phyloP scores from a whole-genome alignment of 176 grass and related monocot genomes.

The Oropetium thomaeum region DNA sequence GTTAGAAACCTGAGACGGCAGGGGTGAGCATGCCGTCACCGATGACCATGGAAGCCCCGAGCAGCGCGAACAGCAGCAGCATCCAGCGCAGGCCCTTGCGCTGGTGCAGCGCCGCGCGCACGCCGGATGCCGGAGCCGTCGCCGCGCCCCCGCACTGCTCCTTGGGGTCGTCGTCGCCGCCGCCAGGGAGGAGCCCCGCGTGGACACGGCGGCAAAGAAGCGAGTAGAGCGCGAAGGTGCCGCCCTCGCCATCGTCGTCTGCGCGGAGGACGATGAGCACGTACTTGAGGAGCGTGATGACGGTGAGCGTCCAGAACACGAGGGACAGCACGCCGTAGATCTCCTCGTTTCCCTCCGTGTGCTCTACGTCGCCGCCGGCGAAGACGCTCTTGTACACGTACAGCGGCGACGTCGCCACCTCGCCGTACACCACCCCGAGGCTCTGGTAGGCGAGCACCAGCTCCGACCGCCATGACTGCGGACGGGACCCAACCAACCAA shows the following conservation, averaged over 20 bases:
- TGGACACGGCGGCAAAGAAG: conserved; percentile 75
- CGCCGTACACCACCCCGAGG: conserved; percentile 91
- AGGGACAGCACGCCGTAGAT: conserved; percentile 95
- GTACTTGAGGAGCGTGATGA: conserved; percentile 84
- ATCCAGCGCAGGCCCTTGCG: conserved; percentile 61
- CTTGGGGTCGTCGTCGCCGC: conserved; percentile 37
- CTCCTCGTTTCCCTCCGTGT: conserved; percentile 86
- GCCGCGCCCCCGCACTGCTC: not conserved
- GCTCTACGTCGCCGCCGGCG: conserved; percentile 79
- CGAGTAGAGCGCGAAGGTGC: conserved; percentile 96
- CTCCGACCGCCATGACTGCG: conserved; percentile 54
- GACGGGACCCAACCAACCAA: conserved; percentile 28
- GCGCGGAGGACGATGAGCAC: conserved; percentile 85
- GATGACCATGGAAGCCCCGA: conserved; percentile 92
- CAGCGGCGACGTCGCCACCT: conserved; percentile 79
- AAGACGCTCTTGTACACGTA: conserved; percentile 92
- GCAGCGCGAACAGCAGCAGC: conserved; percentile 69
- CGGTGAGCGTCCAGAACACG: conserved; percentile 98
- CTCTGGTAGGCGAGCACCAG: conserved; percentile 80
- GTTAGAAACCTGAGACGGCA: conserved; percentile 63
- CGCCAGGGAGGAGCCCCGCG: conserved; percentile 49
- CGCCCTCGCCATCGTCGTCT: conserved; percentile 85
- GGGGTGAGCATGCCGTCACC: conserved; percentile 95
- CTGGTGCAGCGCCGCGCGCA: conserved; percentile 58
- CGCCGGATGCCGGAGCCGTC: not conserved